Conservation (phyloP, 192 early-diverging fungal species). For the Endogone sp. region DNA sequence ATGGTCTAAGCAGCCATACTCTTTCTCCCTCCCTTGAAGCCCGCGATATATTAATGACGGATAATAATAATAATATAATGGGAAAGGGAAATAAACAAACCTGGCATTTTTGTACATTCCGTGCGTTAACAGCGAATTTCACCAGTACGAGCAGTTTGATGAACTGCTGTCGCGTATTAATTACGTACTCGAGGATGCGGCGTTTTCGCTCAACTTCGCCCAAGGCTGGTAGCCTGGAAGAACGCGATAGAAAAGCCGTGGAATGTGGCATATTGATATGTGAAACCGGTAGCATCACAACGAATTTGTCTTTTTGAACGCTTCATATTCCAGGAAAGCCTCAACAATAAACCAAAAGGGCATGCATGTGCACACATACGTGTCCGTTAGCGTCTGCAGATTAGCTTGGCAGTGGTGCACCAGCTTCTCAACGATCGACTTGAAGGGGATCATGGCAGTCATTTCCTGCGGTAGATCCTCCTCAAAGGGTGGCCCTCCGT, state of each 20-base stretch:
- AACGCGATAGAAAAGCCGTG: neutral
- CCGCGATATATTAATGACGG: too few species aligned
- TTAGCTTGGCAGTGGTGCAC: slow-evolving; percentile 63
- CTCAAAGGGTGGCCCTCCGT: neutral
- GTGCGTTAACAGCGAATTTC: slow-evolving; percentile 69
- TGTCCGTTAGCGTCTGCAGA: slow-evolving; percentile 61
- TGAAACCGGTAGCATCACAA: too few species aligned
- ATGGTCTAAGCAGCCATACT: neutral
- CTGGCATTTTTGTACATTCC: slow-evolving; percentile 70
- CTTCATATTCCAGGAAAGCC: too few species aligned
- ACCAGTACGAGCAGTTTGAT: slow-evolving; percentile 71
- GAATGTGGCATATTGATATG: too few species aligned
- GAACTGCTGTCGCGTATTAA: slow-evolving; percentile 59
- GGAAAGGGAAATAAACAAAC: slow-evolving; percentile 22
- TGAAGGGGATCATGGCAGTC: slow-evolving; percentile 59
- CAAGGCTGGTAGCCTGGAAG: slow-evolving; percentile 51
- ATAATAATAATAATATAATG: too few species aligned
- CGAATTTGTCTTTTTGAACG: too few species aligned
- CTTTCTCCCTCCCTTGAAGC: neutral
- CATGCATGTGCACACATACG: slow-evolving; percentile 27
- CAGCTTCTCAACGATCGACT: slow-evolving; percentile 56
- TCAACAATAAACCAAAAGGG: too few species aligned
- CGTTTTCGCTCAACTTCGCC: slow-evolving; percentile 48
- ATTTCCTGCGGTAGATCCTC: slow-evolving; percentile 52
- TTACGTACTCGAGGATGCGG: slow-evolving; percentile 62